Conservation (phyloP, 2,329 filamentous ascomycete genomes). For the Juglanconis juglandina region DNA sequence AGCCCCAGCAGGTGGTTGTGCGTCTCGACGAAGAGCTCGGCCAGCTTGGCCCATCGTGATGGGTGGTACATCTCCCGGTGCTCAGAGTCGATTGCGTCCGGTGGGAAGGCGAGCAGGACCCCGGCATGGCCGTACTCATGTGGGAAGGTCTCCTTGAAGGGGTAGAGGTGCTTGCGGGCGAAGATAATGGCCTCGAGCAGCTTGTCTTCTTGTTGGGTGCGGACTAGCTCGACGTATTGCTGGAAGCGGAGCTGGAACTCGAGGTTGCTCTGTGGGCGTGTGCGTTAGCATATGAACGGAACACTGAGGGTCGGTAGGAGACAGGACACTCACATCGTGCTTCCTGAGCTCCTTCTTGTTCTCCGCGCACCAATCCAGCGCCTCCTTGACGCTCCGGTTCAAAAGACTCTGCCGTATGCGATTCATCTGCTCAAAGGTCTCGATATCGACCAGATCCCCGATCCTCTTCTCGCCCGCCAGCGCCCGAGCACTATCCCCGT, state of each 20-base stretch:
- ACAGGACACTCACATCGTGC: conserved; percentile 59
- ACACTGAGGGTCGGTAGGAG: too few species aligned
- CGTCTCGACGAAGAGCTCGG: conserved; percentile 76
- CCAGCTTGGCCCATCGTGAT: conserved; percentile 71
- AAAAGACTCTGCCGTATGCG: conserved; percentile 71
- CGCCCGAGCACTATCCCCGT: conserved; percentile 70
- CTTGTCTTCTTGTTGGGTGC: conserved; percentile 61
- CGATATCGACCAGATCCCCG: conserved; percentile 78
- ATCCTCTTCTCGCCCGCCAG: conserved; percentile 75
- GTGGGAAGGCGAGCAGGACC: conserved; percentile 73
- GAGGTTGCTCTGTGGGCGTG: conserved; percentile 61
- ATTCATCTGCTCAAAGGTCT: conserved; percentile 81
- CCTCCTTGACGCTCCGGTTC: conserved; percentile 69
- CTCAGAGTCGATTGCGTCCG: conserved; percentile 44
- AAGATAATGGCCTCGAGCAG: conserved; percentile 75
- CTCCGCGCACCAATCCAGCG: conserved; percentile 85
- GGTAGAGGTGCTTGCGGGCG: conserved; percentile 75
- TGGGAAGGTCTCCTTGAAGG: conserved; percentile 60
- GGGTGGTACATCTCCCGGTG: conserved; percentile 65
- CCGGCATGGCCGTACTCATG: conserved; percentile 69
- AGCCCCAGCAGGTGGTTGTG: conserved; percentile 84
- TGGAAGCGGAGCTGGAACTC: conserved; percentile 93
- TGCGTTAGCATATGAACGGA: not conserved
- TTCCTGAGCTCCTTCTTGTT: conserved; percentile 91
- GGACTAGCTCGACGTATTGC: conserved; percentile 88